Base-by-base conservation (phyloP, 257 asterid genomes). In the Nicotiana knightiana region DNA sequence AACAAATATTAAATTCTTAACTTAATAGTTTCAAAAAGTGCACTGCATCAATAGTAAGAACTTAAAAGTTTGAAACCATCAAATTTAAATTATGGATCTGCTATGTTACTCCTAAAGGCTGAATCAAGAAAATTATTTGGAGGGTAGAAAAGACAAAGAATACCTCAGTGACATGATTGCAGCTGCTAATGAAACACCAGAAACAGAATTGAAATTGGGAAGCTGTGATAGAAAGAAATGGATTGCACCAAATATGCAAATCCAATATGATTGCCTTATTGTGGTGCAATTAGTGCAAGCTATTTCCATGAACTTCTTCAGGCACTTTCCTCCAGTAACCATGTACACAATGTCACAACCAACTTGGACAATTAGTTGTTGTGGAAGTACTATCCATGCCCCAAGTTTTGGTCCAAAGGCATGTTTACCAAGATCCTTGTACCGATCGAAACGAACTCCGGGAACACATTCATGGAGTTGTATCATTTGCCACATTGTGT, bases 401-500 rank as follows among this genome's bases (percentile, higher is more conserved):
- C 98, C 98, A 0, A 86, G 89, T 54, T 76, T 90, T 35, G 92
- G 93, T 53, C 98, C 98, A 75, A 93, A 94, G 0, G 90, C 96
- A 62, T 94, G 92, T 11, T 81, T 82, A 9, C 98, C 97, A 1
- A 94, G 91, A 83, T 93, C 97, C 18, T 63, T 21, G 63, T 94
- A 94, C 0, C 97, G 89, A 75, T 94, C 98, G 53, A 94, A 94
- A 12, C 97, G 92, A 13, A 91, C 91, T 1, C 96, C 98, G 0
- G 98, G 97, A 3, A 91, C 93, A 57, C 93, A 88, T 82, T 94
- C 97, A 79, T 94, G 97, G 79, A 94, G 93, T 76, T 93, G 96
- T 30, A 93, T 93, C 94, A 94, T 90, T 83, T 94, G 97, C 97
- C 97, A 92, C 98, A 95, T 93, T 58, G 97, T 92, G 85, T 92